These are phyloP conservation scores for Blastocystis sp. DNA, from an alignment of 352 stramenopile genomes.

Conservation along the genomic window DNA sequence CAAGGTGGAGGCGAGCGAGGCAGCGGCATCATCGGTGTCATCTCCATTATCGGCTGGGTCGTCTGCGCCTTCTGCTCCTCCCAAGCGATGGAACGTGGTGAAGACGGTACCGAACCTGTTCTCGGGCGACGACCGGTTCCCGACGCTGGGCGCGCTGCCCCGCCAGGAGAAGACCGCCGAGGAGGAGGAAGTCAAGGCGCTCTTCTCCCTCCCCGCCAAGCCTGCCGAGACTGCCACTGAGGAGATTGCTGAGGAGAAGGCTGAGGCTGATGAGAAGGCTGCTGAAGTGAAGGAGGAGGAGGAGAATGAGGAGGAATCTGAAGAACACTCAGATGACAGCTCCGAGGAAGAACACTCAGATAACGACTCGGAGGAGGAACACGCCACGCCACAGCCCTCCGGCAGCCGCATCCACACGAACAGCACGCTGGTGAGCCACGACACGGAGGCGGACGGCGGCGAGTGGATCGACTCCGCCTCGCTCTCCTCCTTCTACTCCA, in stretches of 20 bases:
- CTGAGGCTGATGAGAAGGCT: neutral
- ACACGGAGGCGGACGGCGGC: neutral
- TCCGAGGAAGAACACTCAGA: neutral
- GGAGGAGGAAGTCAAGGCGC: neutral
- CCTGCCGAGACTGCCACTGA: neutral
- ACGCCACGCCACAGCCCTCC: neutral
- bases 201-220: neutral
- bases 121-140: constrained; percentile 30
- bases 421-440: neutral
- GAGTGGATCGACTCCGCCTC: constrained; percentile 26
- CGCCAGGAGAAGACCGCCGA: neutral
- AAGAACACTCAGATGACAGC: neutral
- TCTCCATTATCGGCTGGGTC: neutral
- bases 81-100: constrained; percentile 15
- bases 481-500: constrained; percentile 3
- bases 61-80: neutral
- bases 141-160: neutral
- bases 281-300: neutral
- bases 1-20: neutral
- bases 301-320: neutral
- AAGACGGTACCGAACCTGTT: constrained; percentile 4
- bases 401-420: constrained; percentile 17
- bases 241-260: neutral
- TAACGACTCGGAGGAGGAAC: neutral
- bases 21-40: neutral